Percentiles rank a stretch among this genome's conserved stretches.
Conservation (phyloP, 208 protist genomes). For the Borovskyia barvae region DNA sequence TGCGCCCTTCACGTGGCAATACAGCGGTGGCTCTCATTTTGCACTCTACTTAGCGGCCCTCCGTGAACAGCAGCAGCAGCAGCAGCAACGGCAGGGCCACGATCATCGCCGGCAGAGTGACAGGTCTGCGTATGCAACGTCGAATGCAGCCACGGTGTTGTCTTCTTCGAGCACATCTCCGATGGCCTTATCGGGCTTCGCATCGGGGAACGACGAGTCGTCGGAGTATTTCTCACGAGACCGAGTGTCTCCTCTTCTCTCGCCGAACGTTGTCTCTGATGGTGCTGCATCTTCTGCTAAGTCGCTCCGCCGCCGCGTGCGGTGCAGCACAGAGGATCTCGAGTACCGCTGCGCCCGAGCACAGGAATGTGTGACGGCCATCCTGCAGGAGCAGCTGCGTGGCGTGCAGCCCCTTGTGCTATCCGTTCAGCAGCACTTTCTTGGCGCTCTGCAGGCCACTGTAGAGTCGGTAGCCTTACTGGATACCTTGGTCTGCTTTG, state of each 20-base stretch:
- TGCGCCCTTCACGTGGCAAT: conserved; percentile 64
- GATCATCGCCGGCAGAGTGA: background rate
- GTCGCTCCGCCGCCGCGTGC: conserved; percentile 22
- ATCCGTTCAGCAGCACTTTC: conserved; percentile 40
- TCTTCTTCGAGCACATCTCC: no score
- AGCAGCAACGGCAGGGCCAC: conserved; percentile 4
- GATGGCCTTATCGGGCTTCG: no score
- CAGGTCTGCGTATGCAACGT: background rate
- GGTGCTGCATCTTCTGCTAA: no score
- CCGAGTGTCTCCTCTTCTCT: background rate
- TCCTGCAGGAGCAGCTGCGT: conserved; percentile 58
- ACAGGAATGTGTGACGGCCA: conserved; percentile 50
- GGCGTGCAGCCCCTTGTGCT: conserved; percentile 57
- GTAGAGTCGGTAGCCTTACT: conserved; percentile 87
- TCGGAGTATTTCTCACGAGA: no score
- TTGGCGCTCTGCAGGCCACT: conserved; percentile 81
- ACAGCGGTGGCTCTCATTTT: conserved; percentile 69
- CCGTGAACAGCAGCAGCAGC: conserved; percentile 24
- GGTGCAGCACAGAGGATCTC: conserved; percentile 79
- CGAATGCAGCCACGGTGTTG: background rate
- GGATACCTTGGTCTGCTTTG: conserved; percentile 82
- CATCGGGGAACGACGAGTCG: no score
- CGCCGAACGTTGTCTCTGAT: background rate
- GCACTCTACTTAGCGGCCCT: conserved; percentile 38
- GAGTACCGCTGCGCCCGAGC: conserved; percentile 59